phyloP scores from a whole-genome alignment of 352 stramenopile genomes.

The Achlya hypogyna region DNA sequence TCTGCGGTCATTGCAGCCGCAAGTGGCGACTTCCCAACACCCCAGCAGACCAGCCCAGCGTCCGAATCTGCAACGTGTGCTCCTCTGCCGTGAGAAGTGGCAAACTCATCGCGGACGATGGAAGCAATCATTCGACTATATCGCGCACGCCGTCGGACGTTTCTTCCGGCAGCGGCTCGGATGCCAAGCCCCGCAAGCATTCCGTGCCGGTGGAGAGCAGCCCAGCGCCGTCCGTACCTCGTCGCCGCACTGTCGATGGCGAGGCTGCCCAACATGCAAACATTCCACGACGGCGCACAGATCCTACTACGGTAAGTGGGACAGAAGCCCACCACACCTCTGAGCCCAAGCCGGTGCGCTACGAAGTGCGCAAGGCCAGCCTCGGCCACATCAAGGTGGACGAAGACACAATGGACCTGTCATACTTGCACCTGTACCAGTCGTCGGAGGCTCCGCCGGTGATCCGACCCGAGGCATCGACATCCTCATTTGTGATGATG shows the following conservation, averaged over 20 bases:
- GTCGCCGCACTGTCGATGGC: not conserved
- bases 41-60: not conserved
- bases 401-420: constrained; percentile 4
- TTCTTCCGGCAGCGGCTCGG: not conserved
- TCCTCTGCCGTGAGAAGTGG: not conserved
- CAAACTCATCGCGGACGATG: not conserved
- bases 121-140: not conserved
- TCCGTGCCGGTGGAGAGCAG: too few relatives aligned
- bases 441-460: not conserved
- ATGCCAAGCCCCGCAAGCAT: not conserved
- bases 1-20: not conserved
- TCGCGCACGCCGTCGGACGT: not conserved
- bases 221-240: not conserved
- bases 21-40: not conserved
- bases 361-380: too few relatives aligned
- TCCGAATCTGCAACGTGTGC: constrained; percentile 5
- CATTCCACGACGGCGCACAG: too few relatives aligned
- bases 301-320: too few relatives aligned
- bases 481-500: constrained; percentile 5
- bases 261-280: too few relatives aligned
- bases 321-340: too few relatives aligned
- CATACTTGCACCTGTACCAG: not conserved
- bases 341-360: too few relatives aligned
- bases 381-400: not conserved
- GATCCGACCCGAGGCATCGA: not conserved